Evolutionary conservation across 2,329 filamentous ascomycete species (phyloP), one percentile per base, ranked within the genome.

Genomic region (Aureobasidium vineae): DNA sequence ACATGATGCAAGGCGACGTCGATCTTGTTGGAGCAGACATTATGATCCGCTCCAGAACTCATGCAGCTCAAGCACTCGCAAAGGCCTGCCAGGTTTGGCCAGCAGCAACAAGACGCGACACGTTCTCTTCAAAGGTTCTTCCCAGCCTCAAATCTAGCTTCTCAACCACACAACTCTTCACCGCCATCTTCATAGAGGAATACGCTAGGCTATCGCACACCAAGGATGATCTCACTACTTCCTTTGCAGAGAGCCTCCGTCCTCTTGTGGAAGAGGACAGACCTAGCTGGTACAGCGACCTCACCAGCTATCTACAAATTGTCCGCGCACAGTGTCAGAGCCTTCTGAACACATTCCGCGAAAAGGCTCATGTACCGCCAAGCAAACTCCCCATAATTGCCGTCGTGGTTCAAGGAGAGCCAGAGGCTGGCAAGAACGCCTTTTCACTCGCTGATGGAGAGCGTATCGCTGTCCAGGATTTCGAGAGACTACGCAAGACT

Each of bases 1-100:
- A 96, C 71, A 97, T 99, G 89, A 92, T 99, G 82, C 91, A 94
- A 75, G 95, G 96, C 61, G 96, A 99, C 73, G 89, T 98, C 54
- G 96, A 99, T 74, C 83, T 99, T 49, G 93, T 99, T 31, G 93
- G 95, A 38, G 86, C 90, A 72, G 95, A 99, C 68, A 88, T 88
- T 7, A 86, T 99, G 77, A 87, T 98, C 59, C 88, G 94, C 68
- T 97, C 93, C 8, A 90, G 94, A 71, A 89, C 96, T n/a, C 90
- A 87, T 67, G 91, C 93, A 15, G 91, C 94, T 23, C 88, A 86
- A 73, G 95, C 95, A 2, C 87, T 99, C 77, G 95, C 94, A 40
- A 85, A 91, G 70, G 84, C 96, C 49, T 90, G 99, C 80, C 87
- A 89, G 19, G 79, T 88, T 43, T 89, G 96, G 75, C 90, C 92